Percentiles rank a stretch among this genome's conserved stretches.
Evolutionary conservation across 352 stramenopile genomes (phyloP).

Genomic region (Phytopythium oedochilum): DNA sequence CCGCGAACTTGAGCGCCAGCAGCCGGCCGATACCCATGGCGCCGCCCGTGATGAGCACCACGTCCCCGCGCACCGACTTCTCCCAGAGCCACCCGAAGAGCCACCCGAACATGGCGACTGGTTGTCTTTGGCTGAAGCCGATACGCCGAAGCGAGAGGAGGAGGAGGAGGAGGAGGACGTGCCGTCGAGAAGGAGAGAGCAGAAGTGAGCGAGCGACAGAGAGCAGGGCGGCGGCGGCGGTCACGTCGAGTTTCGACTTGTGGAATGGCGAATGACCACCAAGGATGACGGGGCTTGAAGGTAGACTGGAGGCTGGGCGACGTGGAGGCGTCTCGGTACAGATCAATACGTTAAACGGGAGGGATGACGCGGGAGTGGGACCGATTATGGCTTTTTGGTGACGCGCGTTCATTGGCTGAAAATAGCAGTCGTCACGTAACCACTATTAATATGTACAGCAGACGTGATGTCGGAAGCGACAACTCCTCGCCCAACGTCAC

Average conservation of each 20-base stretch:
- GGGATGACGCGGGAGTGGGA: conserved; percentile 8
- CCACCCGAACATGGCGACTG: conserved; percentile 25
- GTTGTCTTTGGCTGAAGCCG: too few species aligned
- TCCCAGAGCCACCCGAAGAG: conserved; percentile 13
- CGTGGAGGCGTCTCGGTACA: neutral
- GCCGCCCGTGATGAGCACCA: conserved; percentile 51
- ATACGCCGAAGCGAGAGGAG: neutral
- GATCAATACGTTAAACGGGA: neutral
- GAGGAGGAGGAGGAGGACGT: neutral
- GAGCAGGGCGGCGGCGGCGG: neutral
- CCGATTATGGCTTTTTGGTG: conserved; percentile 1
- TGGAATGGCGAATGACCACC: neutral
- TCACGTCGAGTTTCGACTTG: neutral
- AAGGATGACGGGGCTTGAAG: conserved; percentile 5
- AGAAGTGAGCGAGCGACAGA: neutral
- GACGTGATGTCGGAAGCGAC: neutral
- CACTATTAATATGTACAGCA: neutral
- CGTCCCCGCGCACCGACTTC: conserved; percentile 41
- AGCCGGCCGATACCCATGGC: conserved; percentile 48
- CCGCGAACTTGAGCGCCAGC: conserved; percentile 32
- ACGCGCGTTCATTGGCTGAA: neutral
- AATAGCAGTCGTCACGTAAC: neutral
- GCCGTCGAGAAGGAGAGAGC: neutral
- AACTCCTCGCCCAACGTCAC: too few species aligned
- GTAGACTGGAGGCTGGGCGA: neutral